Evolutionary conservation across 768 basidiomycete species (phyloP), one percentile per base, ranked within the genome.

Genomic region (Brasilioporus rufonigricans): DNA sequence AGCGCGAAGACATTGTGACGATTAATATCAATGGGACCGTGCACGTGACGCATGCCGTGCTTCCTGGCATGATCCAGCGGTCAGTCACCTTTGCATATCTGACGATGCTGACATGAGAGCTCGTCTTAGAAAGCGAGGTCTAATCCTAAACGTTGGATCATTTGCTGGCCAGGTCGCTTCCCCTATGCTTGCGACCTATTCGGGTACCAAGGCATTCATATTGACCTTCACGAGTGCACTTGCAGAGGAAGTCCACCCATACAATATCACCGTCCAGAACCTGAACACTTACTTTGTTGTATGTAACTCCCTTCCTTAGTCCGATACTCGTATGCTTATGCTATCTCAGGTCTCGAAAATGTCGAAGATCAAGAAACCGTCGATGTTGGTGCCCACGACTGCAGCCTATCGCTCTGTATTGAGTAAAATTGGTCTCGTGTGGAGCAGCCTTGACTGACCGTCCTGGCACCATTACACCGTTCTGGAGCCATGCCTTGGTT

Each of bases 231-330:
- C 87, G 3, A 86, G 85, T 58, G 91, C 94, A 2, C 83, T 99
- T 44, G 89, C 83, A 2, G 86, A 88, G 57, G 96, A 99, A 67
- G 84, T 96, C 54, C 77, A 75, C 62, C 71, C 74, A 32, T 82
- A 89, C 59, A 87, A 89, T 36, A 82, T 99, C 59, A 72, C 79
- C 41, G 93, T 98, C 44, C 82, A 91, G 67, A 81, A 93, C 64
- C 74, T 93, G 56, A 93, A 96, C 74, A 91, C 96, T 0, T 94
- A 91, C 75, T 98, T 95, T 68, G 94, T 99, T 45, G 95, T 94
- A 71, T 45, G 87, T 81, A 5, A 47, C 21, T 26, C 11, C 44
- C 44, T 47, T 53, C 1, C 23, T n/a, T 52, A 35, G 47, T 54
- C 39, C 26, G 2, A 5, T 23, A 0, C 14, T 35, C 5, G 14